These are phyloP conservation scores for Adansonia rubrostipa DNA, from an alignment of 441 rosid genomes.

Conservation along the genomic window DNA sequence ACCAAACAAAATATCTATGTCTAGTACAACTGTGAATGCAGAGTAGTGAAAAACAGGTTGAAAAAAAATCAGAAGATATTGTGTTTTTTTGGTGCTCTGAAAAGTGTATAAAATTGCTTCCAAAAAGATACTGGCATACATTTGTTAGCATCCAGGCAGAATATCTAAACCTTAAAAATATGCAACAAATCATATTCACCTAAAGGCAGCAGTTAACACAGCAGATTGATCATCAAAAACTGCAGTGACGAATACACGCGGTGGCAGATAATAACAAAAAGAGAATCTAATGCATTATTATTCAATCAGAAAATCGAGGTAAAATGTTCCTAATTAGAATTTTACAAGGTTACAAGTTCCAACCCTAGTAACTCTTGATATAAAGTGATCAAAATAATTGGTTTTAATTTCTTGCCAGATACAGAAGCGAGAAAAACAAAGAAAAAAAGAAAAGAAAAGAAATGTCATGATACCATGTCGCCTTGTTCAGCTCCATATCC, in stretches of 20 bases:
- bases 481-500: slow-evolving; percentile 75
- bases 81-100: neutral
- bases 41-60: neutral
- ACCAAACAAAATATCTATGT: no score
- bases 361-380: no score
- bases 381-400: neutral
- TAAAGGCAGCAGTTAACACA: neutral
- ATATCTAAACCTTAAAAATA: neutral
- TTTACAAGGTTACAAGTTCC: no score
- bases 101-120: neutral
- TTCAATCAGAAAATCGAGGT: neutral
- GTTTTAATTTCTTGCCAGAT: neutral
- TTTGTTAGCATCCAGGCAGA: neutral
- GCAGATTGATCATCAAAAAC: neutral
- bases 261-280: neutral
- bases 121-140: neutral
- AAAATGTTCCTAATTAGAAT: neutral
- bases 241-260: neutral
- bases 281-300: neutral
- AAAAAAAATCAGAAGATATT: neutral
- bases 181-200: neutral
- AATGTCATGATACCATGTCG: slow-evolving; percentile 41
- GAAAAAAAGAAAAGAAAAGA: neutral
- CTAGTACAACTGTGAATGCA: neutral
- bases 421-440: neutral